Conservation (phyloP, 129 eudicot species). For the Chrysanthemum seticuspe region DNA sequence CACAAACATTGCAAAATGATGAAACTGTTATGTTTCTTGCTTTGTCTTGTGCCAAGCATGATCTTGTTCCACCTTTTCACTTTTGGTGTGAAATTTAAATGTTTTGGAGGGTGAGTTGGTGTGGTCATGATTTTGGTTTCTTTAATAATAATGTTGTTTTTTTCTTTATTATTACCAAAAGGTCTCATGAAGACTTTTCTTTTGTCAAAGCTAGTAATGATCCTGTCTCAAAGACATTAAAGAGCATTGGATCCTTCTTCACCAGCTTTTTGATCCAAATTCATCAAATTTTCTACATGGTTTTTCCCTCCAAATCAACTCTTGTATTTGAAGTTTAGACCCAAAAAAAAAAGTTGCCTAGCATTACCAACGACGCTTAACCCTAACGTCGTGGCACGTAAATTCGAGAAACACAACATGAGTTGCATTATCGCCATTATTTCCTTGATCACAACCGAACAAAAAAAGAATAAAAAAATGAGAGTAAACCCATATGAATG, state of each 20-base stretch:
- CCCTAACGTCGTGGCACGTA: too few species aligned
- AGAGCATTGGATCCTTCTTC: conserved; percentile 33
- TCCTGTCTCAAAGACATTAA: conserved; percentile 2
- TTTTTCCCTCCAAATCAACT: conserved; percentile 14
- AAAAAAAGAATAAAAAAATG: too few species aligned
- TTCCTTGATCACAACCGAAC: too few species aligned
- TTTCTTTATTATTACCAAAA: conserved; percentile 25
- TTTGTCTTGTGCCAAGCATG: conserved; percentile 28
- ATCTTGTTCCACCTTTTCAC: conserved; percentile 14
- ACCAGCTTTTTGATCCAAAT: conserved; percentile 1
- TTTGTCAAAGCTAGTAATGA: conserved; percentile 27
- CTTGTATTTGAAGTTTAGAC: not conserved
- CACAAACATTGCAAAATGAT: conserved; percentile 8
- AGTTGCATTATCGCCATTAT: too few species aligned
- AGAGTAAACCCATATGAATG: too few species aligned
- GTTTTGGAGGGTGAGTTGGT: conserved; percentile 24
- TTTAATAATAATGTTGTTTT: conserved; percentile 18
- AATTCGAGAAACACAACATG: too few species aligned
- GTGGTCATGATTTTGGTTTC: conserved; percentile 28
- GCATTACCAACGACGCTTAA: too few species aligned
- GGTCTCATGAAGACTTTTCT: conserved; percentile 27
- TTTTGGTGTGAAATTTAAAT: conserved; percentile 20
- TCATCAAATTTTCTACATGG: not conserved
- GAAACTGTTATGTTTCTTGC: not conserved
- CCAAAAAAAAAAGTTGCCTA: too few species aligned